Evolutionary conservation across 106 monocot genomes (phyloP).

Genomic region (Amphibolis antarctica): DNA sequence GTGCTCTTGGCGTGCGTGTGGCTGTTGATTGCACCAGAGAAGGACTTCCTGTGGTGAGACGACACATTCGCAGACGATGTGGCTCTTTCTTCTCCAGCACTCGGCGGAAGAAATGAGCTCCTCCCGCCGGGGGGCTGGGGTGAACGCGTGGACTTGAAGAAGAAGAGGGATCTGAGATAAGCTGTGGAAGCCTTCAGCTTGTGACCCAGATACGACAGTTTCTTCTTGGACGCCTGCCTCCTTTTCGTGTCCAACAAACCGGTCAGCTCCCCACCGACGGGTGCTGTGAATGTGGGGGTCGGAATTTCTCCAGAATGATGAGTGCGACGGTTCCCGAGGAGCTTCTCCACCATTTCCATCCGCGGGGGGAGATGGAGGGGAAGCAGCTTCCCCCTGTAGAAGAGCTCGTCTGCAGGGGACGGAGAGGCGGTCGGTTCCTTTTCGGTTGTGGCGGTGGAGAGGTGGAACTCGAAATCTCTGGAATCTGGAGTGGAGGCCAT

Average conservation of each 20-base stretch:
- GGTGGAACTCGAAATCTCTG: conserved; percentile 43
- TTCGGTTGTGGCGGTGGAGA: background rate
- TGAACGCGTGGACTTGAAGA: conserved; percentile 28
- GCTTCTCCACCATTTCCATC: conserved; percentile 45
- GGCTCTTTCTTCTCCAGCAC: conserved; percentile 14
- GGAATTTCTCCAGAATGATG: background rate
- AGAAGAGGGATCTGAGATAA: conserved; percentile 64
- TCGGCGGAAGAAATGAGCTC: conserved; percentile 35
- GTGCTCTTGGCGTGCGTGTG: conserved; percentile 20
- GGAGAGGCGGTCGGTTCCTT: conserved; percentile 20
- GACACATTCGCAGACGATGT: conserved; percentile 2
- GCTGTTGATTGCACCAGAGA: conserved; percentile 40
- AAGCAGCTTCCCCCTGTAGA: conserved; percentile 61
- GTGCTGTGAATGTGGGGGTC: conserved; percentile 38
- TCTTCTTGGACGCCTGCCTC: conserved; percentile 52
- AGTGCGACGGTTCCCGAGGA: conserved; percentile 23
- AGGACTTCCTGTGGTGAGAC: conserved; percentile 38
- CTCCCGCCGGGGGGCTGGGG: conserved; percentile 21
- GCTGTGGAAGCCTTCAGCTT: conserved; percentile 62
- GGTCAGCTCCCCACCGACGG: conserved; percentile 26
- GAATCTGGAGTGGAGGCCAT: conserved; percentile 15
- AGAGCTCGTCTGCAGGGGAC: conserved; percentile 52
- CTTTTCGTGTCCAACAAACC: conserved; percentile 24
- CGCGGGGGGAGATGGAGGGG: conserved; percentile 69
- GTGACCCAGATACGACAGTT: conserved; percentile 25